phyloP scores from a whole-genome alignment of 2,329 filamentous ascomycete species.

The Thyridium curvatum region DNA sequence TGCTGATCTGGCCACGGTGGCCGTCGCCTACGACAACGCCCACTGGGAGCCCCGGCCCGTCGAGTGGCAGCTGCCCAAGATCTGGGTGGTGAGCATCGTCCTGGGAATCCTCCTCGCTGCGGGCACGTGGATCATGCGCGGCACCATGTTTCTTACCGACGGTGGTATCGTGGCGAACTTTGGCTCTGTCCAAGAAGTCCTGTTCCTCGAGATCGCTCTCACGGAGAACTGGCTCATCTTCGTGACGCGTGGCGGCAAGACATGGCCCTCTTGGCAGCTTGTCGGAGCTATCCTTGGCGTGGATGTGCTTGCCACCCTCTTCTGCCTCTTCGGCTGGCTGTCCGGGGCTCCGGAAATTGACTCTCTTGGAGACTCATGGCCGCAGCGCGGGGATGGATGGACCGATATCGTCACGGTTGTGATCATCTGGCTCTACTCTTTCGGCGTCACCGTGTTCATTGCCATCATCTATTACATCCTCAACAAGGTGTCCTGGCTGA shows the following conservation, averaged over 20 bases:
- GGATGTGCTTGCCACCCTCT: conserved; percentile 65
- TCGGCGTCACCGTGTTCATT: conserved; percentile 58
- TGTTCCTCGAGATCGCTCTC: conserved; percentile 67
- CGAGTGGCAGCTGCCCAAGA: conserved; percentile 76
- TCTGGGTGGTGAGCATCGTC: conserved; percentile 68
- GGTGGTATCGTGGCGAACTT: conserved; percentile 71
- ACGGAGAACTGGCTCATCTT: conserved; percentile 79
- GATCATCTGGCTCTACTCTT: conserved; percentile 55
- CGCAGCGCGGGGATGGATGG: conserved; percentile 28
- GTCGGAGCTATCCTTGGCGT: conserved; percentile 65
- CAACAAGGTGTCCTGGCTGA: conserved; percentile 50
- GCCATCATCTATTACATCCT: conserved; percentile 59
- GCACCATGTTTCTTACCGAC: conserved; percentile 59
- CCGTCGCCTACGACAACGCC: conserved; percentile 73
- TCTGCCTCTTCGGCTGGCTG: conserved; percentile 71
- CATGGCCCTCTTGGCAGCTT: conserved; percentile 69
- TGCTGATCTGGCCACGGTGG: conserved; percentile 72
- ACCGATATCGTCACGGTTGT: conserved; percentile 54
- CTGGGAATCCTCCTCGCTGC: conserved; percentile 62
- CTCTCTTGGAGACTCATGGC: conserved; percentile 22
- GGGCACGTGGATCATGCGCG: conserved; percentile 68
- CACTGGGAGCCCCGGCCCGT: conserved; percentile 71
- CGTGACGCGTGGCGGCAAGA: conserved; percentile 66
- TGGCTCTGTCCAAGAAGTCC: conserved; percentile 65
- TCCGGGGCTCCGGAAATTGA: conserved; percentile 37